Evolutionary conservation across 257 asterid genomes (phyloP).

Genomic region (Verbena officinalis): DNA sequence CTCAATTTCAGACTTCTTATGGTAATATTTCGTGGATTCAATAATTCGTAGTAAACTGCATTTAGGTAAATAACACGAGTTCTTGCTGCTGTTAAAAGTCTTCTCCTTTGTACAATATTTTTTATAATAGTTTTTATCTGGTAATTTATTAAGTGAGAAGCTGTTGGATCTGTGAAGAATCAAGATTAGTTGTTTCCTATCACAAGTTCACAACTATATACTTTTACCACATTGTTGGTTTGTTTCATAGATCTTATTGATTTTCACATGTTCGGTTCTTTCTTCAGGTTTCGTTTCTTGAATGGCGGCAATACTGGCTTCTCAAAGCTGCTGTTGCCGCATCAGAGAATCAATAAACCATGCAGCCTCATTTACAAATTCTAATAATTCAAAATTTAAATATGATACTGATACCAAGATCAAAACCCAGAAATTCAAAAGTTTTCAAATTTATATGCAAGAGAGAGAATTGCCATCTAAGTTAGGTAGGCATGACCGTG

Average conservation of each 20-base stretch:
- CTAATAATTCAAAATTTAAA: slow-evolving; percentile 25
- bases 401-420: slow-evolving; percentile 18
- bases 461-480: slow-evolving; percentile 49
- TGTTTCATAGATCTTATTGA: background rate
- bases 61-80: background rate
- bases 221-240: too few relatives aligned
- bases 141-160: background rate
- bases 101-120: background rate
- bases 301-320: slow-evolving; percentile 71
- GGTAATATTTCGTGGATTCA: slow-evolving; percentile 11
- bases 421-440: slow-evolving; percentile 26
- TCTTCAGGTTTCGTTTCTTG: slow-evolving; percentile 37
- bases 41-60: background rate
- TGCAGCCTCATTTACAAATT: slow-evolving; percentile 36
- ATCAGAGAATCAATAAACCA: slow-evolving; percentile 35
- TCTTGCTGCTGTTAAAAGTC: background rate
- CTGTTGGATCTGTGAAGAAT: background rate
- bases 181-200: too few relatives aligned
- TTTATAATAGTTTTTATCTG: background rate
- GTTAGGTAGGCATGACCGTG: slow-evolving; percentile 50
- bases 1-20: background rate
- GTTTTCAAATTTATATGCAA: slow-evolving; percentile 51
- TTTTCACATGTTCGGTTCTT: background rate
- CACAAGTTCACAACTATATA: too few relatives aligned
- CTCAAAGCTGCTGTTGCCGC: slow-evolving; percentile 60